phyloP scores from a whole-genome alignment of 2,329 filamentous ascomycete species.

The Sarocladium strictum region DNA sequence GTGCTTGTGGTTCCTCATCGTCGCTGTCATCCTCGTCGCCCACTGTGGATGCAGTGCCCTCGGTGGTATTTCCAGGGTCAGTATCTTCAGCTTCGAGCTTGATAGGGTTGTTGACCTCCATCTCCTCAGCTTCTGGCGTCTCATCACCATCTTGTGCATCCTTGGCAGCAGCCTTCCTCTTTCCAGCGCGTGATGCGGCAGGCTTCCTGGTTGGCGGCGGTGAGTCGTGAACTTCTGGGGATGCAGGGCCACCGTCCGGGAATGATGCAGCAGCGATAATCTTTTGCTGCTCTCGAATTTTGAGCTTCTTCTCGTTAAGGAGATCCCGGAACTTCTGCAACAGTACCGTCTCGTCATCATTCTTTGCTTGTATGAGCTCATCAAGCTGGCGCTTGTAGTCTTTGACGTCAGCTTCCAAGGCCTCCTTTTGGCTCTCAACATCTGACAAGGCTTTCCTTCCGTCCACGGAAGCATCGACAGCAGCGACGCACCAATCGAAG shows the following conservation, averaged over 20 bases:
- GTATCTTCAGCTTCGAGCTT: constrained; percentile 30
- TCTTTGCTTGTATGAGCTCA: constrained; percentile 60
- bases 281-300: constrained; percentile 68
- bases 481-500: constrained; percentile 64
- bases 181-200: constrained; percentile 35
- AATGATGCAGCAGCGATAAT: constrained; percentile 45
- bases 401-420: constrained; percentile 49
- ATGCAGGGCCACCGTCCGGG: constrained; percentile 16
- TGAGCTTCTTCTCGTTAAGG: constrained; percentile 74
- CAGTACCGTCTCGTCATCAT: constrained; percentile 59
- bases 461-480: constrained; percentile 41
- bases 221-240: constrained; percentile 10
- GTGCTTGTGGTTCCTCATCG: constrained; percentile 21
- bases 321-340: constrained; percentile 65
- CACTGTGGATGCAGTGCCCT: constrained; percentile 33
- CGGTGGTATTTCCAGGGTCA: constrained; percentile 34
- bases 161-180: constrained; percentile 42
- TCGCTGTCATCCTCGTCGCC: constrained; percentile 37
- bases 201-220: constrained; percentile 22
- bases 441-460: constrained; percentile 37
- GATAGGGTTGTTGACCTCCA: constrained; percentile 39
- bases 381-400: constrained; percentile 59
- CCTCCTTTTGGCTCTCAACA: constrained; percentile 33
- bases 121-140: constrained; percentile 42
- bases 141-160: constrained; percentile 25